Evolutionary conservation across 768 basidiomycete genomes (phyloP).

Genomic region (Suillus occidentalis): DNA sequence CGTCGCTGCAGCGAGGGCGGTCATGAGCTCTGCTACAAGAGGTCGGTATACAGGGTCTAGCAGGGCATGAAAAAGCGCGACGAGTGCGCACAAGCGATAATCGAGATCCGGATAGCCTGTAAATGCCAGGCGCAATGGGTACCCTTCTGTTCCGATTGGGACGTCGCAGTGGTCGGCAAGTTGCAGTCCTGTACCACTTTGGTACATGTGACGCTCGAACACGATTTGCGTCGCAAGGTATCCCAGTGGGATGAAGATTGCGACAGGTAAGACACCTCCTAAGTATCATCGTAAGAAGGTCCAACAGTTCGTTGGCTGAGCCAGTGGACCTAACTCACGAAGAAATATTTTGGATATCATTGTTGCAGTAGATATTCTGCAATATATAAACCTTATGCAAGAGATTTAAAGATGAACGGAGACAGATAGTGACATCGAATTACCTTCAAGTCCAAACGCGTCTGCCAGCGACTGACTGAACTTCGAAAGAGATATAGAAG

Average conservation of each 20-base stretch:
- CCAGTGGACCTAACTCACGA: neutral
- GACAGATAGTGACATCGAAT: neutral
- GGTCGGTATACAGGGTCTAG: slow-evolving; percentile 19
- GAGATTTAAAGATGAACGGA: neutral
- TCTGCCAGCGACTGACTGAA: too few relatives aligned
- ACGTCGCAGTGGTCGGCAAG: slow-evolving; percentile 37
- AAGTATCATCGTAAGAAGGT: neutral
- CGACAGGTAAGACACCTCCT: slow-evolving; percentile 20
- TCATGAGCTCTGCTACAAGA: slow-evolving; percentile 16
- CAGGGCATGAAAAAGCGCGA: slow-evolving; percentile 45
- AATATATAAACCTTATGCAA: neutral
- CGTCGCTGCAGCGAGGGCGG: slow-evolving; percentile 17
- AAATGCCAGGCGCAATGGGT: slow-evolving; percentile 40
- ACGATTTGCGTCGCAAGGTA: slow-evolving; percentile 14
- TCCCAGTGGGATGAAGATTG: slow-evolving; percentile 20
- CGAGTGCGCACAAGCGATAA: slow-evolving; percentile 40
- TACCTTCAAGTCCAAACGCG: neutral
- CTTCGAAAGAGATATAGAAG: too few relatives aligned
- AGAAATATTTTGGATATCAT: slow-evolving; percentile 3
- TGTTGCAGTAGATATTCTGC: neutral
- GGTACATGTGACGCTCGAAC: slow-evolving; percentile 14
- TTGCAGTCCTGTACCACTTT: slow-evolving; percentile 13
- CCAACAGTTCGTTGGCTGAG: neutral
- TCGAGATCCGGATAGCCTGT: slow-evolving; percentile 41
- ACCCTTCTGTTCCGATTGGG: slow-evolving; percentile 1